Conservation (phyloP, 2,329 filamentous ascomycete genomes). For the Trichoderma lentiforme region DNA sequence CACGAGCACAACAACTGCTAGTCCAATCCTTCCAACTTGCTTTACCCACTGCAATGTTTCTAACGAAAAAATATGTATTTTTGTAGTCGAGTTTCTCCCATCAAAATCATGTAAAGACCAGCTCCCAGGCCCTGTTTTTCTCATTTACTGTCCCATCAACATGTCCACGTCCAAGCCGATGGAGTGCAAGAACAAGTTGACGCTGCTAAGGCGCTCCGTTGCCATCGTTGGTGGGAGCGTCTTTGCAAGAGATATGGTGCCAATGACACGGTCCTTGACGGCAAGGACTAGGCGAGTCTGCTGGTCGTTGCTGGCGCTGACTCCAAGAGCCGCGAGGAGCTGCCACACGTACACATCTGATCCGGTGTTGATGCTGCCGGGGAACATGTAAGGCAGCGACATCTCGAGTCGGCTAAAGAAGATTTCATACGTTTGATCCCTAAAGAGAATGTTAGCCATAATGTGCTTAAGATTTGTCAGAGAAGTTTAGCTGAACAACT, state of each 20-base stretch:
- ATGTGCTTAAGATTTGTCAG: not conserved
- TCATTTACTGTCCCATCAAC: slow-evolving; percentile 41
- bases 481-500: slow-evolving; percentile 25
- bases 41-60: not conserved
- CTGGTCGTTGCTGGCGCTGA: slow-evolving; percentile 88
- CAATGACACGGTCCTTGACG: slow-evolving; percentile 97
- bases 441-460: slow-evolving; percentile 27
- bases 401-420: slow-evolving; percentile 88
- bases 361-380: slow-evolving; percentile 80
- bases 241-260: slow-evolving; percentile 85
- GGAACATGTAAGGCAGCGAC: slow-evolving; percentile 81
- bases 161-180: slow-evolving; percentile 96
- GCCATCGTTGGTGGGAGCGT: slow-evolving; percentile 85
- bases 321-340: slow-evolving; percentile 91
- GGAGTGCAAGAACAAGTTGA: slow-evolving; percentile 97
- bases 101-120: not conserved
- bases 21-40: slow-evolving; percentile 12
- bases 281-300: slow-evolving; percentile 91
- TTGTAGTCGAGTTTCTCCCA: not conserved
- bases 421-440: slow-evolving; percentile 74
- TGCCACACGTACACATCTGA: slow-evolving; percentile 99
- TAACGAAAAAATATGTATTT: not conserved
- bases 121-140: not conserved
- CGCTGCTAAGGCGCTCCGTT: slow-evolving; percentile 78
- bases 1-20: not conserved